phyloP scores from a whole-genome alignment of 1,284 basidiomycete genomes.

The Apiotrichum domesticum region DNA sequence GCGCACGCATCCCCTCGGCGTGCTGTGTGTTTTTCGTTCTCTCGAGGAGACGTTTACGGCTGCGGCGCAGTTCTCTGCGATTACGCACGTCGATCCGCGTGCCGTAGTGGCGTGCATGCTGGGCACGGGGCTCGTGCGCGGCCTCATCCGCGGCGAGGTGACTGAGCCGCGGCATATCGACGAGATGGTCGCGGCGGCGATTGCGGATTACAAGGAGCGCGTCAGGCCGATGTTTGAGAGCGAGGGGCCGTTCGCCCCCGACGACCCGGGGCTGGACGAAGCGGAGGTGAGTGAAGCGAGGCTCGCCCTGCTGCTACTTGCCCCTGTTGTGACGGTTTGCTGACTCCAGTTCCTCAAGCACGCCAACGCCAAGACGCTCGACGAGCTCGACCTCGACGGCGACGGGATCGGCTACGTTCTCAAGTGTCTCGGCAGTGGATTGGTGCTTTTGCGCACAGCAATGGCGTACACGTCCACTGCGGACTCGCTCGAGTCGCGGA shows the following conservation, averaged over 20 bases:
- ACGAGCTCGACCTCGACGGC: constrained; percentile 8
- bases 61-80: constrained; percentile 3
- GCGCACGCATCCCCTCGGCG: constrained; percentile 15
- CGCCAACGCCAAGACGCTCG: background rate
- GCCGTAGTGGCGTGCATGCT: constrained; percentile 12
- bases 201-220: background rate
- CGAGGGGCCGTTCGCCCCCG: constrained; percentile 1
- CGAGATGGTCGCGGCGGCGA: background rate
- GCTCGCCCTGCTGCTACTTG: too few species aligned
- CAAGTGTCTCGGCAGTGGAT: constrained; percentile 8
- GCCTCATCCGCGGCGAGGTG: constrained; percentile 5
- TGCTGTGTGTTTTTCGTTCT: background rate
- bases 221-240: background rate
- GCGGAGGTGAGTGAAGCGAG: constrained; percentile 3
- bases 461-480: background rate
- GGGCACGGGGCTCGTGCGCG: constrained; percentile 10
- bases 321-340: background rate
- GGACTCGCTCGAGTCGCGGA: background rate
- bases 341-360: constrained; percentile 6
- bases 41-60: constrained; percentile 5
- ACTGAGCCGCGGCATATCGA: background rate
- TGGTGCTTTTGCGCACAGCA: constrained; percentile 7
- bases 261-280: constrained; percentile 2
- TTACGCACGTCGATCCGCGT: constrained; percentile 16
- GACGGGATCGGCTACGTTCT: constrained; percentile 16